A percentile compares a stretch with the other conserved stretches of the same genome.
These are phyloP conservation scores for Heterobasidion parviporum DNA, from an alignment of 1,284 basidiomycete genomes.

Conservation along the genomic window DNA sequence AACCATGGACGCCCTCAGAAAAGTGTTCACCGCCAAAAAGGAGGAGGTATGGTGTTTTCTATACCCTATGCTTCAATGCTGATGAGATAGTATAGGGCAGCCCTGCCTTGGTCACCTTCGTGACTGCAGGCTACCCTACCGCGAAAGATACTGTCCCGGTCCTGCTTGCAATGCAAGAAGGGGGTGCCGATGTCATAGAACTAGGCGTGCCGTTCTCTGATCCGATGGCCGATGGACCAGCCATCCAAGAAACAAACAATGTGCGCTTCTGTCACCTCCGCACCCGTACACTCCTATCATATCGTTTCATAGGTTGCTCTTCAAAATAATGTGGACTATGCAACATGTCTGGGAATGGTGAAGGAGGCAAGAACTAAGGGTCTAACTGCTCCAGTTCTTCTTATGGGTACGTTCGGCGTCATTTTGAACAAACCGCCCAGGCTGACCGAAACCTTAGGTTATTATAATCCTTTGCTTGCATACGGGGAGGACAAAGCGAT, in stretches of 20 bases:
- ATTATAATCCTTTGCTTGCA: conserved; percentile 93
- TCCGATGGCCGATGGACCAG: conserved; percentile 90
- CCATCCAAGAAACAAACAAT: conserved; percentile 89
- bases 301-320: conserved; percentile 63
- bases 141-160: conserved; percentile 78
- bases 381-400: conserved; percentile 77
- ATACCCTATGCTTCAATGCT: neutral
- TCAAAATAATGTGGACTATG: conserved; percentile 71
- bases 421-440: neutral
- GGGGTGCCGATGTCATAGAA: conserved; percentile 94
- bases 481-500: conserved; percentile 95
- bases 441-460: conserved; percentile 46
- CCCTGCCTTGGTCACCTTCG: conserved; percentile 80
- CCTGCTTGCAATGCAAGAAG: conserved; percentile 85
- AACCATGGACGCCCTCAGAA: conserved; percentile 69
- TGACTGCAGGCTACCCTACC: conserved; percentile 87
- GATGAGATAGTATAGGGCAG: conserved; percentile 35
- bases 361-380: conserved; percentile 76
- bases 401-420: conserved; percentile 71
- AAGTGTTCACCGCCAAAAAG: conserved; percentile 68
- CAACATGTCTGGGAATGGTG: conserved; percentile 69
- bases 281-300: conserved; percentile 5
- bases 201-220: conserved; percentile 96
- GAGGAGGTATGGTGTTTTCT: conserved; percentile 39
- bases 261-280: conserved; percentile 36